phyloP scores from a whole-genome alignment of 176 grass and related monocot genomes.

The Neostapfia colusana region DNA sequence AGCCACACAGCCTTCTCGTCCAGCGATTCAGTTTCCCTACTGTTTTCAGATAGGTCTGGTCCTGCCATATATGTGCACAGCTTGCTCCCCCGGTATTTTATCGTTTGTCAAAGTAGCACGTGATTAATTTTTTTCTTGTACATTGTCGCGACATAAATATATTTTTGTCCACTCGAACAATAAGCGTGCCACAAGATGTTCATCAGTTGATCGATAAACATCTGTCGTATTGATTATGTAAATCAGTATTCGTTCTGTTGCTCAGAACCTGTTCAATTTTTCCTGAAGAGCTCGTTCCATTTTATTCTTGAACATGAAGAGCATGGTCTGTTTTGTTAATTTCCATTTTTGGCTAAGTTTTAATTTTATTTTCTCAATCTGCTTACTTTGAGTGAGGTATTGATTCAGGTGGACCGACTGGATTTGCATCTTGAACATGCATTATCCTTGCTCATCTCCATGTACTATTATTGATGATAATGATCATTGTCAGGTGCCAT shows the following conservation, averaged over 20 bases:
- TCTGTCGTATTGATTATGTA: slow-evolving; percentile 1
- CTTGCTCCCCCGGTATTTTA: slow-evolving; percentile 38
- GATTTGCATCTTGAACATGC: neutral
- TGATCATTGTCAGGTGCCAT: neutral
- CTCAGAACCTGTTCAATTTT: neutral
- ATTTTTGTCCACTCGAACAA: slow-evolving; percentile 45
- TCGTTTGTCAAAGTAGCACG: slow-evolving; percentile 33
- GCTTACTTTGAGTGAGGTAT: neutral
- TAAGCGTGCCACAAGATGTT: slow-evolving; percentile 39
- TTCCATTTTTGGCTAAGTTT: neutral
- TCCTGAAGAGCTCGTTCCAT: neutral
- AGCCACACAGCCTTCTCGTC: slow-evolving; percentile 20
- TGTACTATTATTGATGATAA: neutral
- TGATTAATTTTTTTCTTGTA: slow-evolving; percentile 42
- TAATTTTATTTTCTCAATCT: neutral
- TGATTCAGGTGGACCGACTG: neutral
- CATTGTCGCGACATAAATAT: slow-evolving; percentile 40
- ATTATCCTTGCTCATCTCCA: neutral
- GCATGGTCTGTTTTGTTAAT: neutral
- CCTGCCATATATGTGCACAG: slow-evolving; percentile 43
- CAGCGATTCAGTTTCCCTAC: slow-evolving; percentile 34
- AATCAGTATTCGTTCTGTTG: slow-evolving; percentile 14
- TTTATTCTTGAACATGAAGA: neutral
- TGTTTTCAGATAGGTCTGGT: slow-evolving; percentile 31
- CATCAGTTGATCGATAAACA: slow-evolving; percentile 23